phyloP scores from a whole-genome alignment of 106 monocot genomes.

The Dendrobium officinale region DNA sequence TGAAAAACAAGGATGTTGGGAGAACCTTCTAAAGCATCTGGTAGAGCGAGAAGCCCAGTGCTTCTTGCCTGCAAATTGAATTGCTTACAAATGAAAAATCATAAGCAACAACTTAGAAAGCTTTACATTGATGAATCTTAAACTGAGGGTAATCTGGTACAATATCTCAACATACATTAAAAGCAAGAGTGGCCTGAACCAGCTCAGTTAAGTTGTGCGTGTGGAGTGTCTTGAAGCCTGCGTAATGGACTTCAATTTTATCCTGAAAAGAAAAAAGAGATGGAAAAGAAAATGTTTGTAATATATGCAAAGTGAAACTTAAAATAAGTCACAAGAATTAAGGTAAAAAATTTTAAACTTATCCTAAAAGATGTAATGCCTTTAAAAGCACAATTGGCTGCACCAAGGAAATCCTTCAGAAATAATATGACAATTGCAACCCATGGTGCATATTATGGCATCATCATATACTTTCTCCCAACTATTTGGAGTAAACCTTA shows the following conservation, averaged over 20 bases:
- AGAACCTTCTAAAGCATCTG: constrained; percentile 62
- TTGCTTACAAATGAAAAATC: not conserved
- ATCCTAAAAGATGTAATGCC: not conserved
- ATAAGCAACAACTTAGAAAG: not conserved
- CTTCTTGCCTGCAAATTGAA: constrained; percentile 47
- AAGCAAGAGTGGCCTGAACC: constrained; percentile 63
- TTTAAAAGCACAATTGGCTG: no score
- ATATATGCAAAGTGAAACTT: not conserved
- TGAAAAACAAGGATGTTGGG: constrained; percentile 81
- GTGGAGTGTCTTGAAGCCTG: constrained; percentile 69
- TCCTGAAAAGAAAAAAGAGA: constrained; percentile 37
- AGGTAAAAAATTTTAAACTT: not conserved
- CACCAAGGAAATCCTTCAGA: no score
- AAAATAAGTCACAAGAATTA: not conserved
- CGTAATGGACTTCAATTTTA: constrained; percentile 55
- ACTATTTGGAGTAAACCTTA: no score
- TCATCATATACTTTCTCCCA: no score
- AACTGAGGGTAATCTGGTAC: not conserved
- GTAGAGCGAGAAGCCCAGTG: constrained; percentile 57
- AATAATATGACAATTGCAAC: no score
- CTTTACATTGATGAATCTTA: not conserved
- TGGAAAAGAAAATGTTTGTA: not conserved
- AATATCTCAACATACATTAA: constrained; percentile 43
- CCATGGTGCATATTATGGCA: no score
- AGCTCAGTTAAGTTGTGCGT: constrained; percentile 91